Evolutionary conservation across 2,329 filamentous ascomycete species (phyloP), one percentile per base, ranked within the genome.

Genomic region (Cadophora sp.): DNA sequence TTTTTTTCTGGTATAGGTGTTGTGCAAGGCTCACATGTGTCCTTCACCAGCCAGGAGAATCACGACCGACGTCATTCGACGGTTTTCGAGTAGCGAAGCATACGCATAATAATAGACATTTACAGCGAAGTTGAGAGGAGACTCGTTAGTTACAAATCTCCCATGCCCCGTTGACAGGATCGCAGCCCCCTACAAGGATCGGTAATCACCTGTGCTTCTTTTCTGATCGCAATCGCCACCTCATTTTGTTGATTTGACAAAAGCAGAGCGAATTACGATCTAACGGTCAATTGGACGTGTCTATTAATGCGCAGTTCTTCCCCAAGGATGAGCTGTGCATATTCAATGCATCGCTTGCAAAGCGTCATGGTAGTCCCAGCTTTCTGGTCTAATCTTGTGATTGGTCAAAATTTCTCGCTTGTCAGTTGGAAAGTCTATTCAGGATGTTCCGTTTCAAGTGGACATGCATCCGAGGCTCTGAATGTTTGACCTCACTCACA

Each of bases 371-470:
- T 27, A n/a, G 24, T 55, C 51, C 8, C 26, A 9, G 12, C 8
- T 19, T 6, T 14, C 14, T 55, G 19, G 14, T 27, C 12, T 19
- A 16, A 55, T 55, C 40, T 19, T 55, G 4, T 55, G 12, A 31
- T 55, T 55, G 46, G 29, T 24, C n/a, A 37, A 14, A 22, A n/a
- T 51, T 16, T 34, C 46, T 34, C 24, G 24, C 4, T 12, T 46
- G 22, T 61, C 14, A 27, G 12, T 46, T 27, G 1, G 3, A 27
- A 27, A 51, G 48, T 65, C 55, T 51, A 24, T 40, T 29, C 14
- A n/a, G 12, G 34, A 62, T 62, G 11, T 53, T 53, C 46, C 46
- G 64, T 66, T 66, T 66, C 58, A 11, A 51, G 60, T 66, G 61
- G 46, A 27, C 48, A n/a, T 43, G 46, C 24, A 31, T 55, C 46